Percentiles rank a stretch among this genome's conserved stretches.
Evolutionary conservation across 2,329 filamentous ascomycete species (phyloP).

Genomic region (Fusarium sterilihyphosum): DNA sequence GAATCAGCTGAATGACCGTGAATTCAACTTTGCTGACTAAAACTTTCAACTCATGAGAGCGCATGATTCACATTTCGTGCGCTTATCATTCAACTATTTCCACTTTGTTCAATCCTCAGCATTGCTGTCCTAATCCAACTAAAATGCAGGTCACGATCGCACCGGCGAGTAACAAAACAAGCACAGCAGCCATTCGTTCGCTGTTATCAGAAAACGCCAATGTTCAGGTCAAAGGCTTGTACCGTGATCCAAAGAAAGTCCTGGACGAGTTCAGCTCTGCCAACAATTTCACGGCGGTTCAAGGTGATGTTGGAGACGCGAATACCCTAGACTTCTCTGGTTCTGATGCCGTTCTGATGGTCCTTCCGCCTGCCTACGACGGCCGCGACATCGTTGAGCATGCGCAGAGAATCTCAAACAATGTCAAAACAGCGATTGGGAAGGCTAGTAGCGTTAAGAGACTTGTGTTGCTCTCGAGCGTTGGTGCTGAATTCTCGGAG

Average conservation of each 20-base stretch:
- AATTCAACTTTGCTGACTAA: background rate
- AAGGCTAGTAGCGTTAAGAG: slow-evolving; percentile 41
- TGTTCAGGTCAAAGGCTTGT: slow-evolving; percentile 40
- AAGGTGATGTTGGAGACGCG: slow-evolving; percentile 44
- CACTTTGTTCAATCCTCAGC: background rate
- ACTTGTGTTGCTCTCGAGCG: slow-evolving; percentile 47
- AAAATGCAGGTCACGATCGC: slow-evolving; percentile 38
- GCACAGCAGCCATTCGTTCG: slow-evolving; percentile 42
- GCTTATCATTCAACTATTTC: background rate
- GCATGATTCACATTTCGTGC: rapidly evolving
- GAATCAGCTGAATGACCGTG: background rate
- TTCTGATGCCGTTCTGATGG: slow-evolving; percentile 45
- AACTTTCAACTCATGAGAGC: rapidly evolving
- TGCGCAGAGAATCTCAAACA: slow-evolving; percentile 38
- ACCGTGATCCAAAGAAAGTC: slow-evolving; percentile 44
- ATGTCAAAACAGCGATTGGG: slow-evolving; percentile 43
- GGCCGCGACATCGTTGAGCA: slow-evolving; percentile 36
- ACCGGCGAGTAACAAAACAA: slow-evolving; percentile 48
- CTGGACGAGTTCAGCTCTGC: slow-evolving; percentile 42
- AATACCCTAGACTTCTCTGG: slow-evolving; percentile 46
- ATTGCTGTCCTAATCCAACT: rapidly evolving
- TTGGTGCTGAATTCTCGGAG: slow-evolving; percentile 47
- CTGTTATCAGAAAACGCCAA: slow-evolving; percentile 32
- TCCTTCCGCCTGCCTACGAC: slow-evolving; percentile 46
- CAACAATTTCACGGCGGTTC: slow-evolving; percentile 41